Conservation (phyloP, 331 rosid genomes). For the Spiraea crenata region DNA sequence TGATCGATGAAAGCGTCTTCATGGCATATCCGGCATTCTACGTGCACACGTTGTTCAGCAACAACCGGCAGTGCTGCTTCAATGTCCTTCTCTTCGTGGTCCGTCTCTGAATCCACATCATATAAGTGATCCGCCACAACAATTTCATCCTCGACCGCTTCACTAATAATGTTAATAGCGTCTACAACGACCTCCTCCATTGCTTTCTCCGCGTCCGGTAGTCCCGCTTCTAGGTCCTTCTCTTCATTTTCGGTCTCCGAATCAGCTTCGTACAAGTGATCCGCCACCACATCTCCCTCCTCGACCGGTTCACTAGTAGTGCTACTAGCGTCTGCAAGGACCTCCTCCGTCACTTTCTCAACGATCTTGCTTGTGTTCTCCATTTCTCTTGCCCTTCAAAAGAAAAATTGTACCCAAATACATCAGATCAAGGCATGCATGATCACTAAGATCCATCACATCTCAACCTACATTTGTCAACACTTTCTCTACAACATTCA, state of each 20-base stretch:
- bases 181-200: too few relatives aligned
- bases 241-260: too few relatives aligned
- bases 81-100: not conserved
- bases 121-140: too few relatives aligned
- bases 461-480: not conserved
- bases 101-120: too few relatives aligned
- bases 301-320: not conserved
- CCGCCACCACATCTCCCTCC: not conserved
- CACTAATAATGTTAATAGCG: too few relatives aligned
- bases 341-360: not conserved
- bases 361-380: not conserved
- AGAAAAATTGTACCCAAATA: too few relatives aligned
- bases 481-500: too few relatives aligned
- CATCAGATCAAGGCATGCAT: not conserved
- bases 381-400: not conserved
- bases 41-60: not conserved
- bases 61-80: not conserved
- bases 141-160: too few relatives aligned
- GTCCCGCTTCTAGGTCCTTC: too few relatives aligned
- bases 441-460: not conserved
- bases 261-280: too few relatives aligned
- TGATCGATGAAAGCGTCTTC: conserved; percentile 25
- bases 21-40: conserved; percentile 34
- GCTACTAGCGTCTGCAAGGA: not conserved
- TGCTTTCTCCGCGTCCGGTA: too few relatives aligned